Conservation (phyloP, 2,329 filamentous ascomycete genomes). For the Chrysoporthe deuterocubensis region DNA sequence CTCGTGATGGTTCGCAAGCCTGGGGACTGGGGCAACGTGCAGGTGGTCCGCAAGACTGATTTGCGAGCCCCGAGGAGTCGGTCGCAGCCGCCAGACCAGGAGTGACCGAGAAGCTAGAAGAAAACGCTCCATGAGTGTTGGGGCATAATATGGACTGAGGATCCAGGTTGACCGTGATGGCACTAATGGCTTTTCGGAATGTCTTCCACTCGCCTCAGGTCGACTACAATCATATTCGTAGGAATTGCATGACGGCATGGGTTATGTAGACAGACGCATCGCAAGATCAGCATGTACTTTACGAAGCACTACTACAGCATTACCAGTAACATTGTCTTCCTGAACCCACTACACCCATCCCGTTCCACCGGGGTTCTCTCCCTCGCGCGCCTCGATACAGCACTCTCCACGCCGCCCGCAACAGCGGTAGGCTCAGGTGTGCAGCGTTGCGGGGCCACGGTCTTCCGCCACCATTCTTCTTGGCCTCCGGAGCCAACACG, state of each 20-base stretch:
- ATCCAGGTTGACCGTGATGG: neutral
- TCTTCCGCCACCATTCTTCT: too few relatives aligned
- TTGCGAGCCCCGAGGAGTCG: conserved; percentile 19
- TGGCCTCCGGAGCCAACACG: too few relatives aligned
- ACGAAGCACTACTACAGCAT: neutral
- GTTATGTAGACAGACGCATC: conserved; percentile 20
- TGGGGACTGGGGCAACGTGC: conserved; percentile 22
- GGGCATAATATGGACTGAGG: neutral
- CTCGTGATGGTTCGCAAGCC: conserved; percentile 28
- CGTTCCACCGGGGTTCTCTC: too few relatives aligned
- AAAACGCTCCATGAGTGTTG: conserved; percentile 12
- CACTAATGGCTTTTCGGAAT: neutral
- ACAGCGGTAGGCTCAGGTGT: too few relatives aligned
- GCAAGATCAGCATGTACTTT: conserved; percentile 18
- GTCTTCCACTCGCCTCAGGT: neutral
- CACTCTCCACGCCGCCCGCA: too few relatives aligned
- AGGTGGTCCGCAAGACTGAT: conserved; percentile 27
- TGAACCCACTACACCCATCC: too few relatives aligned
- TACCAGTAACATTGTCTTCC: neutral
- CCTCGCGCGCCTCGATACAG: too few relatives aligned
- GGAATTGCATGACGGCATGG: conserved; percentile 1
- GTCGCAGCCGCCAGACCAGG: conserved; percentile 25
- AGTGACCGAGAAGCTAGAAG: conserved; percentile 1
- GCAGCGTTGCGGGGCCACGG: too few relatives aligned
- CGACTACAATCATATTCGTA: neutral